A percentile compares a stretch with the other conserved stretches of the same genome.
Conservation (phyloP, 2,329 filamentous ascomycete genomes). For the Mycocentrospora acerina region DNA sequence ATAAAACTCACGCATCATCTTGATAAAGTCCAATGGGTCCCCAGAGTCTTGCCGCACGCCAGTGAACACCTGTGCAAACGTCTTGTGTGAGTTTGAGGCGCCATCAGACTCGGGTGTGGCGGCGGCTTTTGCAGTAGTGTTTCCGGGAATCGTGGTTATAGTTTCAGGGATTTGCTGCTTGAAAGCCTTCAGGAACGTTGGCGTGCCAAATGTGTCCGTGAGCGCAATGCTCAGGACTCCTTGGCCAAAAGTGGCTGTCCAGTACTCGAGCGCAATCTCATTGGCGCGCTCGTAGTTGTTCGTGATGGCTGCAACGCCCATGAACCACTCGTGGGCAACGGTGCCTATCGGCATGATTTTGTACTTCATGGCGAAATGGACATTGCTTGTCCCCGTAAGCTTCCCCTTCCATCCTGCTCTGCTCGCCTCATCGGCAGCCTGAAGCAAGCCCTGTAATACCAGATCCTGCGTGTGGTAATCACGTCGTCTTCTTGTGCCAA, state of each 20-base stretch:
- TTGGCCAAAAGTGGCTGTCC: constrained; percentile 88
- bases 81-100: constrained; percentile 50
- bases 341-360: constrained; percentile 83
- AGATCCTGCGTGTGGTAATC: constrained; percentile 95
- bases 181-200: constrained; percentile 84
- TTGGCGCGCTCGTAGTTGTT: constrained; percentile 83
- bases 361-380: constrained; percentile 95
- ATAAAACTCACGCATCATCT: constrained; percentile 79
- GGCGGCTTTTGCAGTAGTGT: constrained; percentile 39
- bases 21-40: constrained; percentile 77
- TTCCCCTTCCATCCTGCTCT: constrained; percentile 68
- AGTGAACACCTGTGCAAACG: constrained; percentile 79
- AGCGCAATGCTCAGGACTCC: constrained; percentile 82
- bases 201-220: constrained; percentile 95
- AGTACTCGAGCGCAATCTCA: constrained; percentile 80
- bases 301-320: constrained; percentile 92
- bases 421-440: constrained; percentile 71
- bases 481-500: constrained; percentile 82
- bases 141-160: constrained; percentile 45
- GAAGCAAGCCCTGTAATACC: constrained; percentile 82
- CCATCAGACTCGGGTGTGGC: constrained; percentile 44
- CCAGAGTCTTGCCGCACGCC: constrained; percentile 91
- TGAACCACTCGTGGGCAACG: constrained; percentile 97
- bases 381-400: constrained; percentile 89
- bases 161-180: constrained; percentile 61